These are phyloP conservation scores for Typha latifolia DNA, from an alignment of 176 grass and related monocot genomes.

Conservation along the genomic window DNA sequence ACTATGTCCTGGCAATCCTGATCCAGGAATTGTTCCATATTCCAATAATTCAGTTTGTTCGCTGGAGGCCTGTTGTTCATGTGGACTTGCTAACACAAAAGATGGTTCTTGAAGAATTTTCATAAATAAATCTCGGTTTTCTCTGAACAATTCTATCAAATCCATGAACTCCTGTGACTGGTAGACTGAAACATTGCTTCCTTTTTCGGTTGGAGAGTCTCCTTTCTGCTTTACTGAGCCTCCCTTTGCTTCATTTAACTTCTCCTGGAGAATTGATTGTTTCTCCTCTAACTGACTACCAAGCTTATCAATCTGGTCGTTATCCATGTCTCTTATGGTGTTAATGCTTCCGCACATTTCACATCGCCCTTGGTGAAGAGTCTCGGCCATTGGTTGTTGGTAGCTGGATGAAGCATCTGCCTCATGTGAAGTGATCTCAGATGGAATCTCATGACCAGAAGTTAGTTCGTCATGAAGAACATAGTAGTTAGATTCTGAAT, in stretches of 20 bases:
- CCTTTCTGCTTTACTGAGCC: conserved; percentile 15
- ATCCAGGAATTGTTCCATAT: conserved; percentile 34
- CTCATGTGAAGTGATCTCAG: conserved; percentile 15
- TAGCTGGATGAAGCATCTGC: conserved; percentile 14
- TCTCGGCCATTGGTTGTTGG: conserved; percentile 6
- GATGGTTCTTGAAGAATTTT: conserved; percentile 64
- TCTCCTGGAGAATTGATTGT: background rate
- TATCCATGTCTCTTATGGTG: conserved; percentile 13
- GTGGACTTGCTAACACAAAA: conserved; percentile 23
- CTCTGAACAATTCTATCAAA: conserved; percentile 47
- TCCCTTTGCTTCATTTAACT: conserved; percentile 12
- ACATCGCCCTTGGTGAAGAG: background rate
- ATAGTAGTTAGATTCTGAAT: conserved; percentile 45
- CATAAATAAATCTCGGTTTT: conserved; percentile 51
- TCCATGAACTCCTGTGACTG: conserved; percentile 59
- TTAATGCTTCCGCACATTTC: conserved; percentile 10
- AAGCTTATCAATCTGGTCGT: conserved; percentile 13
- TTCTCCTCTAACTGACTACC: conserved; percentile 8
- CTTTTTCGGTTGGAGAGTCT: background rate
- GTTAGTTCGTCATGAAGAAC: conserved; percentile 32
- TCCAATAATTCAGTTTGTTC: conserved; percentile 5
- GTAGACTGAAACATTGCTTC: conserved; percentile 18
- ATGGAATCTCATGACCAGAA: conserved; percentile 19
- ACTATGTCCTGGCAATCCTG: conserved; percentile 29
- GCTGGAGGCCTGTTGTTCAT: conserved; percentile 34